Evolutionary conservation across 78 protist species (phyloP).

Genomic region (Protostelium mycophagum): DNA sequence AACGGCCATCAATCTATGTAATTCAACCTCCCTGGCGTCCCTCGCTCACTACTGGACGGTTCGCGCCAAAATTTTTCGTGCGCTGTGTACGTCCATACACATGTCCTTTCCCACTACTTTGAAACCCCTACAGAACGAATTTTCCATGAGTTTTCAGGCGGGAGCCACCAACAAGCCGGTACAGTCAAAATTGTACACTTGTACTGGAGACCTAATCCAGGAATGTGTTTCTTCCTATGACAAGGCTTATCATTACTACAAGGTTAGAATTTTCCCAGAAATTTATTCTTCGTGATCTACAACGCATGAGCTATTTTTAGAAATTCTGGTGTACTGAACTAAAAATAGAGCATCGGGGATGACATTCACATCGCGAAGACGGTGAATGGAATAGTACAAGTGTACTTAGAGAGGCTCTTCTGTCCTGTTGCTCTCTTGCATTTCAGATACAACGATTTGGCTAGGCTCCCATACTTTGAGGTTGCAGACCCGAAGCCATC

Average conservation of each 20-base stretch:
- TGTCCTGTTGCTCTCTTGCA: constrained; percentile 49
- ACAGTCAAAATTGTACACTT: constrained; percentile 23
- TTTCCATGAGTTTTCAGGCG: constrained; percentile 20
- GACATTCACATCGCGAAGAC: constrained; percentile 55
- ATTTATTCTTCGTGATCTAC: too few species aligned
- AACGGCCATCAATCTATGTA: constrained; percentile 49
- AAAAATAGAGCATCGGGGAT: constrained; percentile 29
- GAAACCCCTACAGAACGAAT: constrained; percentile 28
- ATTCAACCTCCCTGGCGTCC: constrained; percentile 16
- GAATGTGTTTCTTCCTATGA: constrained; percentile 49
- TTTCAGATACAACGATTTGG: constrained; percentile 53
- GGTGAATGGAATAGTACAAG: constrained; percentile 38
- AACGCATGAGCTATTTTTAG: too few species aligned
- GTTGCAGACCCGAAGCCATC: constrained; percentile 5
- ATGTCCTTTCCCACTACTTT: constrained; percentile 48
- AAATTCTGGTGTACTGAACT: too few species aligned
- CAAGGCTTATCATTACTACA: constrained; percentile 49
- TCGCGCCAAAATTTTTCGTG: constrained; percentile 53
- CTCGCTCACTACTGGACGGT: constrained; percentile 50
- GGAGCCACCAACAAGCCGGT: neutral
- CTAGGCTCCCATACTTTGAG: constrained; percentile 35
- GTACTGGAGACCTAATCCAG: constrained; percentile 53
- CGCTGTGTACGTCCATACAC: constrained; percentile 26
- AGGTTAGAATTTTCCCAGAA: too few species aligned
- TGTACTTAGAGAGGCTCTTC: constrained; percentile 58